phyloP scores from a whole-genome alignment of 169 alveolate genomes.

The Plasmodium adleri region DNA sequence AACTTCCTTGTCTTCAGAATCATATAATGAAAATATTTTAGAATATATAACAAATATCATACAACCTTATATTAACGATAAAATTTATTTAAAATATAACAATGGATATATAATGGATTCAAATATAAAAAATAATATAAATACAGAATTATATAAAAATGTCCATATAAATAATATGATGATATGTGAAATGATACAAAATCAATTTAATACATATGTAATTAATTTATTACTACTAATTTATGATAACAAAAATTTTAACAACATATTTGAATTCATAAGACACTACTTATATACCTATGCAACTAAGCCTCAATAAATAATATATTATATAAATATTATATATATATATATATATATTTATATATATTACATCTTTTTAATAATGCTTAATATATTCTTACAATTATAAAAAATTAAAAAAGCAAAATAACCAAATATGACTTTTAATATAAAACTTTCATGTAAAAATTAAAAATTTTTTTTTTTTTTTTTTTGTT shows the following conservation, averaged over 20 bases:
- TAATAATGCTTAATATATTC: too few species aligned
- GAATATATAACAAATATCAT: constrained; percentile 2
- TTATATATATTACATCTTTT: too few species aligned
- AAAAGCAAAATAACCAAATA: too few species aligned
- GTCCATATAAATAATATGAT: neutral
- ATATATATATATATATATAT: too few species aligned
- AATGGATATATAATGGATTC: constrained; percentile 9
- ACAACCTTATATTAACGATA: neutral
- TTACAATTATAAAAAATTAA: too few species aligned
- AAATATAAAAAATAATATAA: constrained; percentile 9
- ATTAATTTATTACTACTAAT: constrained; percentile 36
- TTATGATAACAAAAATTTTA: constrained; percentile 13
- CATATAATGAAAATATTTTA: constrained; percentile 7
- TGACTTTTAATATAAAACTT: too few species aligned
- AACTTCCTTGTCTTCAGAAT: neutral
- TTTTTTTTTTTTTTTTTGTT: too few species aligned
- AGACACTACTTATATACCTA: constrained; percentile 30
- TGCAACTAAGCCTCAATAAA: neutral
- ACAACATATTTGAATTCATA: constrained; percentile 18
- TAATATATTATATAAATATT: too few species aligned
- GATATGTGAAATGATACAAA: constrained; percentile 11
- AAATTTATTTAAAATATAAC: constrained; percentile 18
- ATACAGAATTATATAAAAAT: neutral
- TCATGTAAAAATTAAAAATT: too few species aligned
- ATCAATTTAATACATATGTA: neutral